Conservation (phyloP, 176 grass and related monocot species). For the Musa schizocarpa region DNA sequence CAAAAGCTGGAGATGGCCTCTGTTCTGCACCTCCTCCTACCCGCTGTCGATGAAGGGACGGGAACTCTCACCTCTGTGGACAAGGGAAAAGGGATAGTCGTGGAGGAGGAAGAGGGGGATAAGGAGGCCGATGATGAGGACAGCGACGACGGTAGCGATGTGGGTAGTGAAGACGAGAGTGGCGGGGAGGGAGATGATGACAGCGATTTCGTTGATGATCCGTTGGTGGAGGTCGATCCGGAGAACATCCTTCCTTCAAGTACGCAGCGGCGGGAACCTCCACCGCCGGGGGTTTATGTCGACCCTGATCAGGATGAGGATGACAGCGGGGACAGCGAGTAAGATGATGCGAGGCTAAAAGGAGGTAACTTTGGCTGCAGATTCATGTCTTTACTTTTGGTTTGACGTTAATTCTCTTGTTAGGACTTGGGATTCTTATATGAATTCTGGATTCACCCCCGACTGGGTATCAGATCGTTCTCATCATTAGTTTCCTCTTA, state of each 20-base stretch:
- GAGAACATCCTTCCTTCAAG: conserved; percentile 53
- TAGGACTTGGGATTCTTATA: neutral
- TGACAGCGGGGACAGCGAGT: conserved; percentile 22
- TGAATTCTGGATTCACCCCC: neutral
- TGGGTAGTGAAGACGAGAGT: neutral
- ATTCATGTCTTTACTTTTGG: neutral
- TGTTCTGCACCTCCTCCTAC: neutral
- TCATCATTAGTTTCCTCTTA: neutral
- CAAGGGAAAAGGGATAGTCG: conserved; percentile 67
- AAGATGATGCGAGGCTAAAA: neutral
- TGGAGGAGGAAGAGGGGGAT: conserved; percentile 27
- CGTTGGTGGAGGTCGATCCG: conserved; percentile 52
- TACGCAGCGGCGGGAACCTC: conserved; percentile 35
- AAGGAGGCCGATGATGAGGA: neutral
- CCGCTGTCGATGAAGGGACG: neutral
- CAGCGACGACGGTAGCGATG: conserved; percentile 1
- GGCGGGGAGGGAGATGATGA: conserved; percentile 16
- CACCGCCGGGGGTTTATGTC: conserved; percentile 39
- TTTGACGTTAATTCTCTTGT: neutral
- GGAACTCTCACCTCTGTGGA: conserved; percentile 22
- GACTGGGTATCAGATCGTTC: neutral
- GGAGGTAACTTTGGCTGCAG: neutral
- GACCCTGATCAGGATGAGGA: conserved; percentile 33
- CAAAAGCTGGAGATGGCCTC: conserved; percentile 8
- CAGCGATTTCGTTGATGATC: conserved; percentile 43